Evolutionary conservation across 208 protist genomes (phyloP).

Genomic region (Naegleria lovaniensis): DNA sequence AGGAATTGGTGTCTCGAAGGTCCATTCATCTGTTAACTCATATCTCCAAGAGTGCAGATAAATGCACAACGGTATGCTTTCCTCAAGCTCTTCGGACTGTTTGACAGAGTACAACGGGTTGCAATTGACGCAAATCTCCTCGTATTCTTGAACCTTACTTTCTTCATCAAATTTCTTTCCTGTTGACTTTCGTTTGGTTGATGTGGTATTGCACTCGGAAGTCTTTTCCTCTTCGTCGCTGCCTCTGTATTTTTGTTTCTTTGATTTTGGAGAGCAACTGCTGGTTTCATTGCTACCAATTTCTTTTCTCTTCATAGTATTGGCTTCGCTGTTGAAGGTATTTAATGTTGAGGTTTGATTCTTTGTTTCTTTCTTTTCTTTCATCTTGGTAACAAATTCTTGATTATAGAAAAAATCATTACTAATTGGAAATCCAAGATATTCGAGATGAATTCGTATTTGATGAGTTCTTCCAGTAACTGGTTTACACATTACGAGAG

Average conservation of each 20-base stretch:
- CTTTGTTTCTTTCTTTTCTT: not conserved
- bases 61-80: not conserved
- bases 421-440: slow-evolving; percentile 71
- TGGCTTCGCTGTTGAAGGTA: not conserved
- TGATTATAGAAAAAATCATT: slow-evolving; percentile 63
- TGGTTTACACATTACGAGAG: slow-evolving; percentile 61
- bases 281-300: not conserved
- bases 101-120: not conserved
- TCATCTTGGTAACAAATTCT: not conserved
- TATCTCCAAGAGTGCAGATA: not conserved
- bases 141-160: not conserved
- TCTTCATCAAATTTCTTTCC: not conserved
- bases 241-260: not conserved
- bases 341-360: not conserved
- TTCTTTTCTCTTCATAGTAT: not conserved
- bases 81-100: not conserved
- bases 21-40: not conserved
- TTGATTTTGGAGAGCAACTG: not conserved
- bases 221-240: too few species aligned
- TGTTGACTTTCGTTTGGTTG: not conserved
- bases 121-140: not conserved
- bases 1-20: not conserved
- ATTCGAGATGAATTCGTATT: slow-evolving; percentile 74
- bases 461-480: slow-evolving; percentile 81
- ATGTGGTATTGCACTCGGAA: too few species aligned